phyloP scores from a whole-genome alignment of 306 rosid genomes.

The Dalbergia cochinchinensis region DNA sequence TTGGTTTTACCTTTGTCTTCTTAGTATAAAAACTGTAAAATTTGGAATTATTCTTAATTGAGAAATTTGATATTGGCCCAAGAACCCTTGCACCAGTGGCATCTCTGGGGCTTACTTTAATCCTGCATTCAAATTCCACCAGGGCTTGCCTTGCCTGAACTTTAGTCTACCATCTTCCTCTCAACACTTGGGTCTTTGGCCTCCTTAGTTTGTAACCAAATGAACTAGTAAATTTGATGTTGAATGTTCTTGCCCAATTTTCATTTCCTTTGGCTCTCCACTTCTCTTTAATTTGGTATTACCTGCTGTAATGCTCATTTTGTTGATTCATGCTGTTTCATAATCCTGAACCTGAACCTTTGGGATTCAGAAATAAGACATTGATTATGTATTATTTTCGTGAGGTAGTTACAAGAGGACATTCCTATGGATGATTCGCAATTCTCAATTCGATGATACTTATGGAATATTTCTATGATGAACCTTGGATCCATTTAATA shows the following conservation, averaged over 20 bases:
- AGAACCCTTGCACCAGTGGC: background rate
- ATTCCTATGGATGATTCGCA: slow-evolving; percentile 1
- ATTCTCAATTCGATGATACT: background rate
- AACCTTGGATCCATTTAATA: background rate
- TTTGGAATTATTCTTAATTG: background rate
- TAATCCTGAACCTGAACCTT: slow-evolving; percentile 5
- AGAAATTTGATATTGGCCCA: background rate
- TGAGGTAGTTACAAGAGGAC: background rate
- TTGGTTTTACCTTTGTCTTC: no score
- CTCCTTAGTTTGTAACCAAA: background rate
- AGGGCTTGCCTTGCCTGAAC: background rate
- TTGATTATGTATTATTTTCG: background rate
- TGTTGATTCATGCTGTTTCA: background rate
- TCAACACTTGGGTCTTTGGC: background rate
- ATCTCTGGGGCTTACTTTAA: background rate
- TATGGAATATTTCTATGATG: background rate
- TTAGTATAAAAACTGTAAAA: no score
- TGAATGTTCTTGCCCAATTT: slow-evolving; percentile 6
- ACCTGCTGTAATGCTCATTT: background rate
- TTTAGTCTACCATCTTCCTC: background rate
- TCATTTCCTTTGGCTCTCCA: background rate
- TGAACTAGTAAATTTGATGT: background rate
- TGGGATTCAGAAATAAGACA: background rate
- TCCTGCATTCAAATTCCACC: background rate
- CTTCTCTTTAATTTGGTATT: background rate